These are phyloP conservation scores for Berberis thunbergii DNA, from an alignment of 164 flowering plant genomes.

Conservation along the genomic window DNA sequence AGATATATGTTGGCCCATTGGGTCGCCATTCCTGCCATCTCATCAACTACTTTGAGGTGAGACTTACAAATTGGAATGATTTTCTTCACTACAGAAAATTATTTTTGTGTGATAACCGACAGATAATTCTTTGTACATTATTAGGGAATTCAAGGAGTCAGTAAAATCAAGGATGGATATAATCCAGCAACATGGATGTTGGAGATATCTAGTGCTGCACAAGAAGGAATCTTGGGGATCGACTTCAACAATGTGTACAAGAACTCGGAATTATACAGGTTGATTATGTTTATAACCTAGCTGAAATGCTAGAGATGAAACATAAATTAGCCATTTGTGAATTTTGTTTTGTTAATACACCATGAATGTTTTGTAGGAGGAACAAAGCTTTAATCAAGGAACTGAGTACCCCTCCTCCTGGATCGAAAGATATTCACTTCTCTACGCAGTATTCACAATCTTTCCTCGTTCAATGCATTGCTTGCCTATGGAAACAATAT, in stretches of 20 bases:
- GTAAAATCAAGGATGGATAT: constrained; percentile 30
- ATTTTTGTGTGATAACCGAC: not conserved
- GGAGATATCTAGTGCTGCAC: constrained; percentile 31
- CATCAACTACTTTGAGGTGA: constrained; percentile 38
- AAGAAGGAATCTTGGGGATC: constrained; percentile 24
- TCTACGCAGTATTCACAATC: constrained; percentile 37
- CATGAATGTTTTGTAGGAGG: constrained; percentile 25
- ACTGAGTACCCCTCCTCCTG: constrained; percentile 31
- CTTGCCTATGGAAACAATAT: constrained; percentile 51
- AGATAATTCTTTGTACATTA: constrained; percentile 3
- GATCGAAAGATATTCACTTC: constrained; percentile 38
- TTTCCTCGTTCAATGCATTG: constrained; percentile 34
- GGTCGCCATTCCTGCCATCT: constrained; percentile 29
- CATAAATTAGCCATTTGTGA: not conserved
- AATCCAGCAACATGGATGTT: constrained; percentile 50
- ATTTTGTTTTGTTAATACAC: not conserved
- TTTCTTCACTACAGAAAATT: no score
- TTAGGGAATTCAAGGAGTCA: constrained; percentile 28
- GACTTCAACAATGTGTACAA: constrained; percentile 25
- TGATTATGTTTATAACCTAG: not conserved
- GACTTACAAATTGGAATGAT: not conserved
- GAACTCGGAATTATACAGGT: constrained; percentile 29
- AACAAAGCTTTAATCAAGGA: constrained; percentile 40
- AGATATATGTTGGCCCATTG: constrained; percentile 37
- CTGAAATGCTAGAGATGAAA: not conserved